A percentile compares a stretch with the other conserved stretches of the same genome.
Evolutionary conservation across 2,329 filamentous ascomycete genomes (phyloP).

Genomic region (Aspergillus fumigatus): DNA sequence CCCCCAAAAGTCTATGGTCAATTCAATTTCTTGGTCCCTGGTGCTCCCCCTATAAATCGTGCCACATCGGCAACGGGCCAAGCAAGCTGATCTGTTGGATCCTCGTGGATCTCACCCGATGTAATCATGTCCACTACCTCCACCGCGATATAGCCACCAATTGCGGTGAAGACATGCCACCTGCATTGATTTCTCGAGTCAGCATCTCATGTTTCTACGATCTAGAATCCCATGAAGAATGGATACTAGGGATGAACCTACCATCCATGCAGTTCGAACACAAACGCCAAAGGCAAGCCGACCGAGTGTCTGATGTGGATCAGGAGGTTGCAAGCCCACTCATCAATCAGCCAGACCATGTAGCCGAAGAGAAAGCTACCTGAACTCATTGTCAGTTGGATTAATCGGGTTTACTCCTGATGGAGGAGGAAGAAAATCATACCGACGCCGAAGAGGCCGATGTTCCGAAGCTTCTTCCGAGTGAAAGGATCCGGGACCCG

Average conservation of each 20-base stretch:
- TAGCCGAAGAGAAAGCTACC: conserved; percentile 38
- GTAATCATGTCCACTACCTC: conserved; percentile 37
- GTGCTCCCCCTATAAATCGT: conserved; percentile 4
- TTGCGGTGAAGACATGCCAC: conserved; percentile 43
- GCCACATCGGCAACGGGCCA: conserved; percentile 29
- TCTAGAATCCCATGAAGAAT: neutral
- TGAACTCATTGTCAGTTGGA: conserved; percentile 4
- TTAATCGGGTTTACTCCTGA: neutral
- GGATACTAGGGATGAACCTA: conserved; percentile 15
- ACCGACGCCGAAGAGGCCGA: conserved; percentile 24
- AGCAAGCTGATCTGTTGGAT: conserved; percentile 26
- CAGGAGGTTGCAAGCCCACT: conserved; percentile 30
- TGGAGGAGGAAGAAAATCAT: conserved; percentile 3
- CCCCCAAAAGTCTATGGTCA: neutral
- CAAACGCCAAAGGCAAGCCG: conserved; percentile 36
- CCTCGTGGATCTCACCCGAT: conserved; percentile 28
- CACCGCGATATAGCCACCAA: conserved; percentile 41
- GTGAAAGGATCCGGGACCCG: conserved; percentile 26
- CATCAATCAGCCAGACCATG: conserved; percentile 39
- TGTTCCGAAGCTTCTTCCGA: conserved; percentile 14
- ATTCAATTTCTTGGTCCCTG: conserved; percentile 3
- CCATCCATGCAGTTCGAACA: conserved; percentile 43
- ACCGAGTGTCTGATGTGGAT: conserved; percentile 23
- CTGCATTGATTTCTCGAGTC: conserved; percentile 14
- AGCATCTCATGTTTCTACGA: neutral